A percentile compares a stretch with the other conserved stretches of the same genome.
phyloP scores from a whole-genome alignment of 176 grass and related monocot genomes.

The Bromus sterilis region DNA sequence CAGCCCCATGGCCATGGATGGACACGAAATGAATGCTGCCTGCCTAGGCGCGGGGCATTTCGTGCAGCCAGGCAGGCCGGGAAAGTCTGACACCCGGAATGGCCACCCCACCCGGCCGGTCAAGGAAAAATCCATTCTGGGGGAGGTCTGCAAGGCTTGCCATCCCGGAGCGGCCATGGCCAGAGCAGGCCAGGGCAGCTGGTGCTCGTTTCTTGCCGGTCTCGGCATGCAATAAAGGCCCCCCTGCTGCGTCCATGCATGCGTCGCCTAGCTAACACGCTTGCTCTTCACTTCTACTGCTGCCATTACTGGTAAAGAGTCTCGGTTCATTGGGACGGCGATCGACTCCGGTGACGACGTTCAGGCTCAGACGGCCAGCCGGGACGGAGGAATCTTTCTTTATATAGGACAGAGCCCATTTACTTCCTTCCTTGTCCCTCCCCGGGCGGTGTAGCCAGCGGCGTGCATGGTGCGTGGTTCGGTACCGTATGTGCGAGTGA shows the following conservation, averaged over 20 bases:
- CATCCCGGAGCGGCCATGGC: background rate
- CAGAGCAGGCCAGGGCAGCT: background rate
- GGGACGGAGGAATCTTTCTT: conserved; percentile 29
- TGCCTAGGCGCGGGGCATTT: conserved; percentile 14
- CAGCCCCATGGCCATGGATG: no score
- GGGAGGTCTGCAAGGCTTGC: background rate
- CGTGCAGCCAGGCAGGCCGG: background rate
- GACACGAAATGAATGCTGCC: conserved; percentile 8
- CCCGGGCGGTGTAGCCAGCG: background rate
- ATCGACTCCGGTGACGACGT: background rate
- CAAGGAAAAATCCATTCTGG: background rate
- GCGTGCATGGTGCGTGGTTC: background rate
- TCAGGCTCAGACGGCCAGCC: background rate
- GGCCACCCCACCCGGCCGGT: conserved; percentile 3
- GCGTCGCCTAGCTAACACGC: background rate
- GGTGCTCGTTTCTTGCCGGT: background rate
- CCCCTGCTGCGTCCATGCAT: background rate
- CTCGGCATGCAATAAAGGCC: background rate
- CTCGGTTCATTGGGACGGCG: background rate
- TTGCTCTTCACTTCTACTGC: background rate
- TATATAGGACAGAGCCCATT: background rate
- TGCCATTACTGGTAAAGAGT: background rate
- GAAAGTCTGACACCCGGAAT: conserved; percentile 14
- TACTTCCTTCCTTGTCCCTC: no score
- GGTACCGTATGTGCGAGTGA: background rate